These are phyloP conservation scores for Hanseniaspora sp. DNA, from an alignment of 1,139 yeast genomes.

Conservation along the genomic window DNA sequence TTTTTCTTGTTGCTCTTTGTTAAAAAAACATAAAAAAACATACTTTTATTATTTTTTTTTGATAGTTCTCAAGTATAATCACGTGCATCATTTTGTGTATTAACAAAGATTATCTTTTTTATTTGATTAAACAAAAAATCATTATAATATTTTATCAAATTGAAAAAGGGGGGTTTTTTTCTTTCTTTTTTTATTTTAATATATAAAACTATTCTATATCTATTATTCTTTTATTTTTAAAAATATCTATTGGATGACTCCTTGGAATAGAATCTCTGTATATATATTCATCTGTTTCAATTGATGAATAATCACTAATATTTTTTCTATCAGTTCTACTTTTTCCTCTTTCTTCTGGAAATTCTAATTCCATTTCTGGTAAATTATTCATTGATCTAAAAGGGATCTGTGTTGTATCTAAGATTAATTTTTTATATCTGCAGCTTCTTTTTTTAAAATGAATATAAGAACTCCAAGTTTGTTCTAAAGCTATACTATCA, in stretches of 20 bases:
- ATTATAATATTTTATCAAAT: neutral
- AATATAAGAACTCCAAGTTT: neutral
- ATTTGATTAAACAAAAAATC: neutral
- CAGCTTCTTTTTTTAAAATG: neutral
- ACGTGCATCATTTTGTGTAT: neutral
- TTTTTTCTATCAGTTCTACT: neutral
- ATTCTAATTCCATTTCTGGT: too few species aligned
- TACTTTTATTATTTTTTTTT: too few species aligned
- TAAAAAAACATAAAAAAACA: too few species aligned
- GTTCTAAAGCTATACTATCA: slow-evolving; percentile 9
- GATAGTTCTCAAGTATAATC: too few species aligned
- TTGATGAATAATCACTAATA: neutral
- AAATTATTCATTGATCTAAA: too few species aligned
- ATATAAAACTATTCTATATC: neutral
- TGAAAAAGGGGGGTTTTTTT: neutral
- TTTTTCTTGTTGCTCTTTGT: too few species aligned
- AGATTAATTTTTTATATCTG: too few species aligned
- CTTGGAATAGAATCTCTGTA: neutral
- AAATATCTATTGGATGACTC: neutral
- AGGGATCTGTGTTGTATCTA: too few species aligned
- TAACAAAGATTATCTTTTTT: neutral
- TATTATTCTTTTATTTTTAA: neutral
- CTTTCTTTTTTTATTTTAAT: neutral
- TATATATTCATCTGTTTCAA: neutral
- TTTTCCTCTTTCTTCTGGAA: neutral